These are phyloP conservation scores for Nematodospora valgi DNA, from an alignment of 805 yeast species.

Conservation along the genomic window DNA sequence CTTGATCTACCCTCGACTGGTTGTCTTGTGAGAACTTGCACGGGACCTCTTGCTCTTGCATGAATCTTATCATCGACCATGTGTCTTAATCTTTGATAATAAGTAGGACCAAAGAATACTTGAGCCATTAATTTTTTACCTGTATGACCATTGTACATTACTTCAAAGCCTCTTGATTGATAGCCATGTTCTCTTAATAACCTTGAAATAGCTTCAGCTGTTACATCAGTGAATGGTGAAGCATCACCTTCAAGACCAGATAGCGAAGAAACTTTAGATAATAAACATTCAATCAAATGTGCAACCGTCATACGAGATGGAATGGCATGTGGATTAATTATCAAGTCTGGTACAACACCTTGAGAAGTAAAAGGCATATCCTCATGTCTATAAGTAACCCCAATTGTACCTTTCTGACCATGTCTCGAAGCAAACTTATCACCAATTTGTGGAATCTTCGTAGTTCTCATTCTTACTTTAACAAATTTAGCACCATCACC, in stretches of 20 bases:
- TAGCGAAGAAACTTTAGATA: conserved; percentile 90
- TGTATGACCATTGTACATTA: conserved; percentile 98
- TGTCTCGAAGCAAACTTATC: conserved; percentile 99
- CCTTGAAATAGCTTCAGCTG: conserved; percentile 94
- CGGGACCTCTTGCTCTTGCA: conserved; percentile 99
- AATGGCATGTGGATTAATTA: conserved; percentile 98
- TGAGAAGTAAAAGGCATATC: conserved; percentile 97
- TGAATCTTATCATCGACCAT: conserved; percentile 99
- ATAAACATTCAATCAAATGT: conserved; percentile 95
- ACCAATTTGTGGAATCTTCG: conserved; percentile 98
- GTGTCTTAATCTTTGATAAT: conserved; percentile 97
- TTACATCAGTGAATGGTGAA: conserved; percentile 96
- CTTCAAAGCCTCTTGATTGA: conserved; percentile 98
- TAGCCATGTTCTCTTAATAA: conserved; percentile 92
- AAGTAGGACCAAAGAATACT: conserved; percentile 99
- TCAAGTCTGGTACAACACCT: conserved; percentile 95
- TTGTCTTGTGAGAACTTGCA: conserved; percentile 95
- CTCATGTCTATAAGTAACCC: conserved; percentile 97
- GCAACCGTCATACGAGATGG: conserved; percentile 99
- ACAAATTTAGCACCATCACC: conserved; percentile 98
- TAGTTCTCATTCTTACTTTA: conserved; percentile 98
- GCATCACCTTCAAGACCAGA: conserved; percentile 99
- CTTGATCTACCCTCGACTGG: conserved; percentile 99
- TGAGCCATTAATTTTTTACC: conserved; percentile 98
- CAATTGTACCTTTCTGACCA: conserved; percentile 99